Base-by-base conservation (phyloP, 2,329 filamentous ascomycete species). In the Hymenoscyphus repandus region DNA sequence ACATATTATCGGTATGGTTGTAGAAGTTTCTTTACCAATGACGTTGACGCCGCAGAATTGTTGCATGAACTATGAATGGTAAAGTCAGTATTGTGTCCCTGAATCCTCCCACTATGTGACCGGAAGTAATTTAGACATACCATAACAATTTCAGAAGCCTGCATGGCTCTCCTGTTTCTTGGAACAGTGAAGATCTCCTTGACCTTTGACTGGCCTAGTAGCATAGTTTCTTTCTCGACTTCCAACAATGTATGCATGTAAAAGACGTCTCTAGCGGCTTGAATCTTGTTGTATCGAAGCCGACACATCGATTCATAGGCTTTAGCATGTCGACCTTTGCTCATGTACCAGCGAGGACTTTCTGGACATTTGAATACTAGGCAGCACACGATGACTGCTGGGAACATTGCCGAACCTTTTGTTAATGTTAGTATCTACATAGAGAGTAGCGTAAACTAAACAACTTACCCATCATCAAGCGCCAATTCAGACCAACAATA, bases 121-220 rank as follows among this genome's bases (percentile, higher is more conserved):
- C 4, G 22, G 22, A 27, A 27, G 22, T 27, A 27, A 27, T 27
- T 4, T 4, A 27, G 22, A 27, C 22, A 27, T 27, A 27, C 22
- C 81, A 85, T 85, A 52, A 83, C 79, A 38, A 83, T 75, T 60
- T 82, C 72, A 1, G 77, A 80, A 1, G 79, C 81, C 13, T 81
- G 58, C 68, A 80, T 73, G 2, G 79, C 81, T 48, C 81, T 77
- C 15, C 82, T 75, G 62, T 84, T 85, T 42, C 82, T 76, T 12
- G 79, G 78, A 17, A 85, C 71, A 0, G 74, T 79, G 45, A 84
- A 72, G 22, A 86, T 64, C 59, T 85, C 80, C 57, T 75, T 70
- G 52, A 83, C 50, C 50, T 75, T 74, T 55, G 68, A 75, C 50
- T 72, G 67, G 12, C 76, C 72, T 5, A 76, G 68, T 1, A 71